phyloP scores from a whole-genome alignment of 192 early-diverging fungal species.

The Globomyces pollinis-pini region DNA sequence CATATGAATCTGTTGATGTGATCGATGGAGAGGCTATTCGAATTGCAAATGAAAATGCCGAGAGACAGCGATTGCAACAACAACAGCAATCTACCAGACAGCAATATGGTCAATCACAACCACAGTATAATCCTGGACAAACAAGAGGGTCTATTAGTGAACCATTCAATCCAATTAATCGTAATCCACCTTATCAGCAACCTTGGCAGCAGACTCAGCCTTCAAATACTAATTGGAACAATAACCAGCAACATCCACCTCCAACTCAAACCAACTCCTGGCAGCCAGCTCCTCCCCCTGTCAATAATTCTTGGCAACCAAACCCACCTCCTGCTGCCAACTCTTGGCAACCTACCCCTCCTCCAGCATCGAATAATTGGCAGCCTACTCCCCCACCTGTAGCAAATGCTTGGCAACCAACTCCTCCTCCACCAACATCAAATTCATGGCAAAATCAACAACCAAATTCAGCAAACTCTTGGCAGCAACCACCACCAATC shows the following conservation, averaged over 20 bases:
- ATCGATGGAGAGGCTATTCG: slow-evolving; percentile 19
- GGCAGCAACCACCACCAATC: not conserved
- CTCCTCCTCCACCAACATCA: not conserved
- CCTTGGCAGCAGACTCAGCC: not conserved
- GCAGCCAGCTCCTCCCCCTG: not conserved
- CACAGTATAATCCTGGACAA: too few species aligned
- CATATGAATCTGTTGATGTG: slow-evolving; percentile 50
- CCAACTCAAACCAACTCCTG: not conserved
- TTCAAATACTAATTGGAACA: not conserved
- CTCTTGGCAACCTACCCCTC: not conserved
- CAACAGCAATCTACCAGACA: not conserved
- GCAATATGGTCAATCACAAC: too few species aligned
- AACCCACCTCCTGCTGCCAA: not conserved
- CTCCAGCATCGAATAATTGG: not conserved
- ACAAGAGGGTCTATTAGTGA: too few species aligned
- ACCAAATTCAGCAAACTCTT: not conserved
- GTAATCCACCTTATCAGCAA: too few species aligned
- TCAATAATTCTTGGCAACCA: not conserved
- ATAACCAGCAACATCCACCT: not conserved
- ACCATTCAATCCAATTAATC: too few species aligned
- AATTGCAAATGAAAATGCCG: not conserved
- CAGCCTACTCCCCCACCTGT: not conserved
- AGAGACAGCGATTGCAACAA: not conserved
- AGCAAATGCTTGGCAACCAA: not conserved
- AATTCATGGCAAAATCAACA: not conserved